Conservation (phyloP, 345 rosid species). For the Lepidium aucheri region DNA sequence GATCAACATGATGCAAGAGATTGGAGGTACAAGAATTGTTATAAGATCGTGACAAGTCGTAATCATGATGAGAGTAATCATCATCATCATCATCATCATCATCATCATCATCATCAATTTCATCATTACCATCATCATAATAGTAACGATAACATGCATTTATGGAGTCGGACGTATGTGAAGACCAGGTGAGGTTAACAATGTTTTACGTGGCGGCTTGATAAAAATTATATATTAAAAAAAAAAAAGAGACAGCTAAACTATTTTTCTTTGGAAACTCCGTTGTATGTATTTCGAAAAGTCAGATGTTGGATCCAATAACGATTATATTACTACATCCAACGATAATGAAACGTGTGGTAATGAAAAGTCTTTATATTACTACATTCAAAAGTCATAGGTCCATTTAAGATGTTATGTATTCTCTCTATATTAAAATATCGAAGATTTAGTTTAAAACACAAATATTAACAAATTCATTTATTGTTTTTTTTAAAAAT, state of each 20-base stretch:
- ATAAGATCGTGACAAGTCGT: constrained; percentile 21
- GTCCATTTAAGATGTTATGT: background rate
- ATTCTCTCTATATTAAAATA: too few species aligned
- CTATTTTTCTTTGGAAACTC: background rate
- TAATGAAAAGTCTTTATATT: too few species aligned
- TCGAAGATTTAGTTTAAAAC: too few species aligned
- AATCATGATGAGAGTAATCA: constrained; percentile 12
- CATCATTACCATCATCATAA: background rate
- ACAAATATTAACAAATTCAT: too few species aligned
- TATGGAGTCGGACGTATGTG: constrained; percentile 58
- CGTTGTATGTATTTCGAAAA: background rate
- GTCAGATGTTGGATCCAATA: background rate
- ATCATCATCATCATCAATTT: constrained; percentile 16
- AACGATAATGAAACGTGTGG: background rate
- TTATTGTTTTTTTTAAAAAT: too few species aligned
- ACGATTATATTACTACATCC: background rate
- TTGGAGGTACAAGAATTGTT: constrained; percentile 42
- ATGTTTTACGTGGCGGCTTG: constrained; percentile 17
- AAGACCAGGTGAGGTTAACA: constrained; percentile 38
- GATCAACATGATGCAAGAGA: constrained; percentile 11
- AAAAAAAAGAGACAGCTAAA: background rate
- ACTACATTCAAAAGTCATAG: too few species aligned
- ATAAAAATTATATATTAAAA: background rate
- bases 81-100: constrained; percentile 13
- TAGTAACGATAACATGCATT: constrained; percentile 25